A percentile compares a stretch with the other conserved stretches of the same genome.
Evolutionary conservation across 345 rosid genomes (phyloP).

Genomic region (Linum usitatissimum): DNA sequence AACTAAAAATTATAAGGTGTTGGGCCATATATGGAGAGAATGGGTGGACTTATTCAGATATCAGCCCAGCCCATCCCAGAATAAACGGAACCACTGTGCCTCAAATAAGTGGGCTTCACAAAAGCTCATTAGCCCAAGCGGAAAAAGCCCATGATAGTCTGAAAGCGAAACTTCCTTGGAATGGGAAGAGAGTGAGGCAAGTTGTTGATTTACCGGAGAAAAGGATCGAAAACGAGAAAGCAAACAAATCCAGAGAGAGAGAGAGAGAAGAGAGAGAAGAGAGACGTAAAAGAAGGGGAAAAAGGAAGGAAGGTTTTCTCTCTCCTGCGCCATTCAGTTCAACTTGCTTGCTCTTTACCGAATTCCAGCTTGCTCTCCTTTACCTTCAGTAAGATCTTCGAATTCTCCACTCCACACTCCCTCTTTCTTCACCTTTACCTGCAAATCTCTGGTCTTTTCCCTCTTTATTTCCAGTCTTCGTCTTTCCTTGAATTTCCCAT

Average conservation of each 20-base stretch:
- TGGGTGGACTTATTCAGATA: too few relatives aligned
- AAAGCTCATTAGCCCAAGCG: background rate
- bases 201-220: too few relatives aligned
- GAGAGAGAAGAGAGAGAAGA: conserved; percentile 2
- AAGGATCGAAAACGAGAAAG: background rate
- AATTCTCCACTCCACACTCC: background rate
- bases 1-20: too few relatives aligned
- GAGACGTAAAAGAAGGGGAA: background rate
- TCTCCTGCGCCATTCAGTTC: conserved; percentile 8
- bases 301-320: background rate
- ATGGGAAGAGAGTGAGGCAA: too few relatives aligned
- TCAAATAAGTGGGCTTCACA: background rate
- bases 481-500: too few relatives aligned
- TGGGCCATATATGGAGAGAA: too few relatives aligned
- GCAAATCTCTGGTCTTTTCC: background rate
- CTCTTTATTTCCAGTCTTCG: background rate
- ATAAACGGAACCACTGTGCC: background rate
- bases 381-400: background rate
- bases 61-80: background rate
- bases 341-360: background rate
- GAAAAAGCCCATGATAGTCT: background rate
- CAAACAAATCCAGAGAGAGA: background rate
- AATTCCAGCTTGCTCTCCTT: background rate
- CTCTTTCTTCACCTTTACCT: background rate
- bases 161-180: background rate